Percentiles rank a stretch among this genome's conserved stretches.
These are phyloP conservation scores for Acacia crassicarpa DNA, from an alignment of 306 rosid genomes.

Conservation along the genomic window DNA sequence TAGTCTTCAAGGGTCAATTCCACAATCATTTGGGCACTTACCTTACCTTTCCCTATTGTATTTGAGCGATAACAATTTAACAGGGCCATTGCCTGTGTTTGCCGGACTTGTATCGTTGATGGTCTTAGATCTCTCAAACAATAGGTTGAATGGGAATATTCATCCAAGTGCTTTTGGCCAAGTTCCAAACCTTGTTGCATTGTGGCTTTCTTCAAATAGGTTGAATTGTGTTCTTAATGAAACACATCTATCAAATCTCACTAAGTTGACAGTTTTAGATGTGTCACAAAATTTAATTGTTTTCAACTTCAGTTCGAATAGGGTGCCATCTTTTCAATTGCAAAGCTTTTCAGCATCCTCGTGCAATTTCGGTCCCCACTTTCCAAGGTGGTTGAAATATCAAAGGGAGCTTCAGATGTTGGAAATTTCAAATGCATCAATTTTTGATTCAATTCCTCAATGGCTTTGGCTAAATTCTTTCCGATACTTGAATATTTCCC, in stretches of 20 bases:
- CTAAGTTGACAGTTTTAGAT: rapidly evolving
- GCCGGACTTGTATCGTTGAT: too few species aligned
- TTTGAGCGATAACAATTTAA: not conserved
- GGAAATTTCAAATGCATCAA: not conserved
- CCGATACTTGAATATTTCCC: not conserved
- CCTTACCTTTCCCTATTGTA: not conserved
- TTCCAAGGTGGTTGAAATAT: constrained; percentile 47
- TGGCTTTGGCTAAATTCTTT: not conserved
- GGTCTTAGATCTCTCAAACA: too few species aligned
- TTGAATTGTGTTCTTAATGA: too few species aligned
- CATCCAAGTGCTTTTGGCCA: too few species aligned
- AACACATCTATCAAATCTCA: constrained; percentile 7
- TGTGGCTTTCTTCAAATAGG: too few species aligned
- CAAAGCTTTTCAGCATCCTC: not conserved
- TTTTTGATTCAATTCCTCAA: not conserved
- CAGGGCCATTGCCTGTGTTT: too few species aligned
- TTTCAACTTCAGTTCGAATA: constrained; percentile 28
- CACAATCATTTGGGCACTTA: not conserved
- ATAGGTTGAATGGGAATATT: too few species aligned
- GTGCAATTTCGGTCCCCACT: constrained; percentile 38
- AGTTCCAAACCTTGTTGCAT: too few species aligned
- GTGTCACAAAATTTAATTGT: constrained; percentile 22
- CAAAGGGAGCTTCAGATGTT: not conserved
- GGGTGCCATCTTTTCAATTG: constrained; percentile 40
- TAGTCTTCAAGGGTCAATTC: not conserved